Base-by-base conservation (phyloP, 441 rosid genomes). In the Flueggea neowawraea region DNA sequence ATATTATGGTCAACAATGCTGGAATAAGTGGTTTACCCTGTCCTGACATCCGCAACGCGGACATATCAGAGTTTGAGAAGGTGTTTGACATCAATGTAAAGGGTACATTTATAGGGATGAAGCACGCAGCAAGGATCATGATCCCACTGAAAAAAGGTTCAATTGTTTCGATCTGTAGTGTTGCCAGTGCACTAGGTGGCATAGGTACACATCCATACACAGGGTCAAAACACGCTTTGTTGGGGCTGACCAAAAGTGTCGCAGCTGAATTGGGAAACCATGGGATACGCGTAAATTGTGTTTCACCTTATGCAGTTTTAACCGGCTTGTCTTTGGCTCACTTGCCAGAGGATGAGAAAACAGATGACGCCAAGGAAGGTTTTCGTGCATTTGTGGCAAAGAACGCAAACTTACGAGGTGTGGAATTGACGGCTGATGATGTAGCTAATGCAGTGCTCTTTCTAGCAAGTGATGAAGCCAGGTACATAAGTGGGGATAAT, bases 251-350 rank as follows among this genome's bases (percentile, higher is more conserved):
- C 47, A 83, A 58, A 78, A 93, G 64, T 57, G 96, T 93, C 16
- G 96, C 97, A 12, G 97, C 96, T 0, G 98, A 93, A 81, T 78
- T 90, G 10, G 98, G 98, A 66, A 84, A 86, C 61, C 71, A 93
- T 7, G 96, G 97, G 66, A 90, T 93, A 62, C 91, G 97, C 0
- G 93, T 92, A 54, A 92, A 92, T 82, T 92, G 96, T 12, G 88
- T 92, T 60, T 90, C 96, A 6, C 97, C 98, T 58, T 92, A 90
- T 16, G 84, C 75, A 2, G 85, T 90, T 47, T 62, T 76, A 3
- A 92, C 97, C 0, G 72, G 76, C 49, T 76, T 87, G 60, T 77
- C 96, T 0, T 13, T 90, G 69, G 89, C 95, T 74, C 90, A 90
- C 82, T 71, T 90, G 72, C 97, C 68, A 0, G 89, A 82, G 74